phyloP scores from a whole-genome alignment of 225 moss, liverwort and hornwort species.

The Ulota crispa region DNA sequence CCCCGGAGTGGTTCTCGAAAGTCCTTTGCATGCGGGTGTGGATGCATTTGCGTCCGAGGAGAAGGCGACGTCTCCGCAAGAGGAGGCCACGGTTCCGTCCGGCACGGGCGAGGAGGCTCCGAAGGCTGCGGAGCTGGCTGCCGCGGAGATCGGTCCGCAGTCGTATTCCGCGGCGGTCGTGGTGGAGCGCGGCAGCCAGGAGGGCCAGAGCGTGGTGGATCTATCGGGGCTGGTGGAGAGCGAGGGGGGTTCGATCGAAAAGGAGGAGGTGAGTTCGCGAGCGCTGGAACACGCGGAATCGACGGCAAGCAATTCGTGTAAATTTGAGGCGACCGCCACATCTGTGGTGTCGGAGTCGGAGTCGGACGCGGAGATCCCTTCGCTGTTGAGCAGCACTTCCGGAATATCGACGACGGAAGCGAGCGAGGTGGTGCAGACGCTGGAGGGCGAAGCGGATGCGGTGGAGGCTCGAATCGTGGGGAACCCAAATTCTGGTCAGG shows the following conservation, averaged over 20 bases:
- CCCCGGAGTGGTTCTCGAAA: constrained; percentile 1
- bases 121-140: background rate
- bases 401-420: constrained; percentile 44
- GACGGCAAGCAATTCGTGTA: constrained; percentile 36
- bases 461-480: constrained; percentile 20
- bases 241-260: background rate
- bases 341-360: constrained; percentile 35
- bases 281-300: constrained; percentile 44
- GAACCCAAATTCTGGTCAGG: constrained; percentile 41
- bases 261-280: constrained; percentile 15
- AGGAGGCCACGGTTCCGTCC: background rate
- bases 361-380: constrained; percentile 38
- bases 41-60: constrained; percentile 21
- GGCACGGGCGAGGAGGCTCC: constrained; percentile 19
- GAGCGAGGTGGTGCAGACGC: constrained; percentile 35
- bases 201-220: constrained; percentile 12
- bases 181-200: background rate
- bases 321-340: constrained; percentile 20
- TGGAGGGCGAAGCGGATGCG: constrained; percentile 58
- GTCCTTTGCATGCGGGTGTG: constrained; percentile 9
- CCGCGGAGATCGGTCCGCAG: constrained; percentile 13
- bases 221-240: constrained; percentile 16
- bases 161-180: constrained; percentile 16
- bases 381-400: constrained; percentile 40
- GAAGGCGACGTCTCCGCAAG: background rate